These are phyloP conservation scores for Pythium monospermum DNA, from an alignment of 352 stramenopile genomes.

Conservation along the genomic window DNA sequence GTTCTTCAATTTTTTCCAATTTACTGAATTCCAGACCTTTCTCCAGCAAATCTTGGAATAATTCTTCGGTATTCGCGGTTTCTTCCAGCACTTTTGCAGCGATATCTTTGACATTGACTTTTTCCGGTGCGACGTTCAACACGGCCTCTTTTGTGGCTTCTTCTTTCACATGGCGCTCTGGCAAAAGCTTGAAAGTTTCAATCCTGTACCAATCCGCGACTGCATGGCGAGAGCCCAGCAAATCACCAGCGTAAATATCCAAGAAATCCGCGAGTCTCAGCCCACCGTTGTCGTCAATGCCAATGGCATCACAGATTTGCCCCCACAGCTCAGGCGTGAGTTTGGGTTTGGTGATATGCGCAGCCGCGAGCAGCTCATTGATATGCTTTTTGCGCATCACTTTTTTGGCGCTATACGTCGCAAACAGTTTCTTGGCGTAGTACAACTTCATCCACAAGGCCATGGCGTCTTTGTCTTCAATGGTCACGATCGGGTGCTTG, in stretches of 20 bases:
- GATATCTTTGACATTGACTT: constrained; percentile 43
- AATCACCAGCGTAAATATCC: constrained; percentile 31
- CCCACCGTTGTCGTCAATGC: constrained; percentile 26
- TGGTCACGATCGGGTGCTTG: constrained; percentile 23
- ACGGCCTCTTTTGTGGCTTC: constrained; percentile 40
- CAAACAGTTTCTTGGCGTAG: constrained; percentile 49
- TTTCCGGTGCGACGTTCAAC: constrained; percentile 40
- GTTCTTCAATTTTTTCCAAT: constrained; percentile 29
- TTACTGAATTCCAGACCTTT: constrained; percentile 49
- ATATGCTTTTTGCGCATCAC: constrained; percentile 41
- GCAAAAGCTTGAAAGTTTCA: constrained; percentile 50
- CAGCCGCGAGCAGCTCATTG: constrained; percentile 29
- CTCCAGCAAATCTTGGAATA: constrained; percentile 39
- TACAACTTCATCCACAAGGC: constrained; percentile 43
- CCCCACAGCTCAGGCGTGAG: constrained; percentile 39
- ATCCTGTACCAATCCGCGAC: constrained; percentile 53
- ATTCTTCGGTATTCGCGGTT: constrained; percentile 39
- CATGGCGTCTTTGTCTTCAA: constrained; percentile 34
- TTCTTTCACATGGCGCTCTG: constrained; percentile 27
- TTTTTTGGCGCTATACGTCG: constrained; percentile 31
- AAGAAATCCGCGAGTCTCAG: constrained; percentile 35
- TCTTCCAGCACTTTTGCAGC: constrained; percentile 36
- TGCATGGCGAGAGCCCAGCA: constrained; percentile 36
- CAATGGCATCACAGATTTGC: constrained; percentile 34
- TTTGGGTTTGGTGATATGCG: constrained; percentile 34